Conservation (phyloP, 768 basidiomycete genomes). For the Serendipita sp. region DNA sequence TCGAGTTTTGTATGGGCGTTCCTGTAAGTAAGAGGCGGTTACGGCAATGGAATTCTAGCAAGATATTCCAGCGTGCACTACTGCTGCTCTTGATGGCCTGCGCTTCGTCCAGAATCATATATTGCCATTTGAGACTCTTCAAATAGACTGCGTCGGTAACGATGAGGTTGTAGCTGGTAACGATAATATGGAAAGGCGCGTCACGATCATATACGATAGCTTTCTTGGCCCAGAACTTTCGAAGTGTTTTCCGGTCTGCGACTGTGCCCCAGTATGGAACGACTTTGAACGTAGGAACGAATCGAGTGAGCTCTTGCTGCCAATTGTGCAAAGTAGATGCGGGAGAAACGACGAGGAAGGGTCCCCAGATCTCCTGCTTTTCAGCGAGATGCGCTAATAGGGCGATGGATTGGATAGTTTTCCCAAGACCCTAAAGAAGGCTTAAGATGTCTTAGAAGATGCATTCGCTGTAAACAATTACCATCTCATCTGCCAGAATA, state of each 20-base stretch:
- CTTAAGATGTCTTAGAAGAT: neutral
- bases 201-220: slow-evolving; percentile 90
- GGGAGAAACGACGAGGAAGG: slow-evolving; percentile 94
- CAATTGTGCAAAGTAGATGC: slow-evolving; percentile 97
- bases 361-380: slow-evolving; percentile 97
- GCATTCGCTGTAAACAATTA: slow-evolving; percentile 17
- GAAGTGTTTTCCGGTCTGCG: slow-evolving; percentile 83
- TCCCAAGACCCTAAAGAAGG: slow-evolving; percentile 16
- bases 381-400: slow-evolving; percentile 91
- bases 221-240: slow-evolving; percentile 98
- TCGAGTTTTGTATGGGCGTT: slow-evolving; percentile 97
- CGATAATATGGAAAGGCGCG: slow-evolving; percentile 90
- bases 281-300: slow-evolving; percentile 85
- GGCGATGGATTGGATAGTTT: slow-evolving; percentile 96
- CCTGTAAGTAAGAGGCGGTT: slow-evolving; percentile 91
- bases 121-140: slow-evolving; percentile 96
- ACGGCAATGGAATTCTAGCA: slow-evolving; percentile 88
- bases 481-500: slow-evolving; percentile 98
- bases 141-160: slow-evolving; percentile 43
- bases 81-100: slow-evolving; percentile 99
- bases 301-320: slow-evolving; percentile 96
- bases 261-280: slow-evolving; percentile 97
- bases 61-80: slow-evolving; percentile 91
- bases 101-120: slow-evolving; percentile 99
- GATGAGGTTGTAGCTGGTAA: slow-evolving; percentile 93